A percentile compares a stretch with the other conserved stretches of the same genome.
Evolutionary conservation across 352 stramenopile species (phyloP).

Genomic region (Aphanomyces euteiches): DNA sequence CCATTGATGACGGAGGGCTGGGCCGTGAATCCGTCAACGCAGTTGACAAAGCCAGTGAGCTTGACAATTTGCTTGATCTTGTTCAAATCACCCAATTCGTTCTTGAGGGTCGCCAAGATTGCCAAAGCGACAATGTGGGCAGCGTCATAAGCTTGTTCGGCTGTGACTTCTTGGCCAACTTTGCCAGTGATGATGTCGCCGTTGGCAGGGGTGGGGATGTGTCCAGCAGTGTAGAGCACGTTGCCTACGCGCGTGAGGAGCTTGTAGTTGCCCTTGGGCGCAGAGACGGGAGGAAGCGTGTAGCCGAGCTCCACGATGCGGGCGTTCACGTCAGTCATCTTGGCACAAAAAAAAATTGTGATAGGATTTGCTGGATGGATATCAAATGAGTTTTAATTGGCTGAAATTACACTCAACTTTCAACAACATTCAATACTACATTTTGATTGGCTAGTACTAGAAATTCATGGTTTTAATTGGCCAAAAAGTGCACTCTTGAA

Average conservation of each 20-base stretch:
- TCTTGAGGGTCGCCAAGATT: slow-evolving; percentile 57
- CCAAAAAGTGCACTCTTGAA: no score
- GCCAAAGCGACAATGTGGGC: slow-evolving; percentile 53
- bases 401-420: no score
- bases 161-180: slow-evolving; percentile 47
- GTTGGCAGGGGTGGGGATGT: slow-evolving; percentile 34
- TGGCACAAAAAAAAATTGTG: not conserved
- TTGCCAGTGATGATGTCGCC: slow-evolving; percentile 47
- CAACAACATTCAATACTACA: no score
- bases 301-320: slow-evolving; percentile 42
- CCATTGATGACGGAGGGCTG: slow-evolving; percentile 83
- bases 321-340: slow-evolving; percentile 3
- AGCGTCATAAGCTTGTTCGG: slow-evolving; percentile 58
- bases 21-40: slow-evolving; percentile 50
- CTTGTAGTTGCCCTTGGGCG: slow-evolving; percentile 51
- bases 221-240: slow-evolving; percentile 41
- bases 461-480: no score
- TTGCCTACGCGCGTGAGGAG: slow-evolving; percentile 36
- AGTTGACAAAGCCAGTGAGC: slow-evolving; percentile 84
- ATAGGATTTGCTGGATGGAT: no score
- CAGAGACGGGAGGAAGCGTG: slow-evolving; percentile 38
- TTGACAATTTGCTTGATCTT: slow-evolving; percentile 74
- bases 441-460: no score
- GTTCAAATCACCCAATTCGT: slow-evolving; percentile 52
- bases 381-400: no score